Base-by-base conservation (phyloP, 257 asterid genomes). In the Nicotiana obtusifolia region DNA sequence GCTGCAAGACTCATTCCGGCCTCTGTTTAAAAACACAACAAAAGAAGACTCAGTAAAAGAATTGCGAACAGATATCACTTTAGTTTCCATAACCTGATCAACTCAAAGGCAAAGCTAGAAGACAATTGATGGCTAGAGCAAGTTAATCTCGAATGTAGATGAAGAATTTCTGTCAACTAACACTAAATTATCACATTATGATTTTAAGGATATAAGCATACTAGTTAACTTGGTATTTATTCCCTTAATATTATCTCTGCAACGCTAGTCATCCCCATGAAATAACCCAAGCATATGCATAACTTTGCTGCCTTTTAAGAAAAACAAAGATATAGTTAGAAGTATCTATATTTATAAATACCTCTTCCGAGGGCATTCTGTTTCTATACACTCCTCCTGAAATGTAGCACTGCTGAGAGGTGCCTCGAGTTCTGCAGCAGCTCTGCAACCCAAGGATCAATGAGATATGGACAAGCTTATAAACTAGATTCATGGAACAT, bases 351-450 rank as follows among this genome's bases (percentile, higher is more conserved):
- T 3, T 76, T 16, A 78, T 9, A 33, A 16, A 56, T 87, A 94
- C 98, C 97, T 94, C 95, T 93, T 94, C 76, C 90, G 80, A n/a
- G 85, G 91, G 75, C 86, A 84, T 78, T 89, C 97, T 76, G 87
- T 84, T 54, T 92, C 91, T 35, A 86, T 80, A 77, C 82, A 84
- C 52, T 93, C 94, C 66, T 85, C 89, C 84, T 85, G 97, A 11
- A 88, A 90, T 30, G 89, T 80, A 75, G 88, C 86, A 81, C 89
- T 90, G 84, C 88, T 73, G 52, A 85, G 81, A 19, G 91, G 89
- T 61, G 83, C 88, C 81, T 90, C 92, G 20, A 86, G 76, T 31
- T 86, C 87, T 82, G 82, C 89, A 53, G 84, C 81, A 73, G 85
- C 30, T 2, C 95, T 92, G 91, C 86, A 86, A 76, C 66, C 71